Conservation (phyloP, 257 asterid genomes). For the Nicotiana benthamiana region DNA sequence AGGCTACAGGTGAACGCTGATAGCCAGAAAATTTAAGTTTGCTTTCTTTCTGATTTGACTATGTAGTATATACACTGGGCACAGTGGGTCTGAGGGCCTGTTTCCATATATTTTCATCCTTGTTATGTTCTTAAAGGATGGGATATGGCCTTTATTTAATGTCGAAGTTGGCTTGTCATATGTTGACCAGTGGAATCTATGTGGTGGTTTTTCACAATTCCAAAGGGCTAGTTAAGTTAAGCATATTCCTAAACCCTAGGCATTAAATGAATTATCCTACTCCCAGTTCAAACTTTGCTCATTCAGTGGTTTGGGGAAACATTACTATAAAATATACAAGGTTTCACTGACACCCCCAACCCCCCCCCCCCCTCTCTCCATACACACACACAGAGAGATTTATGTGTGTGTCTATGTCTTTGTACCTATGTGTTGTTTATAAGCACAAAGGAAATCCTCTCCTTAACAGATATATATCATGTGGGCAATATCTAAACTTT, state of each 20-base stretch:
- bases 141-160: neutral
- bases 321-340: neutral
- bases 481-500: neutral
- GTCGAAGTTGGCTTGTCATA: neutral
- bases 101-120: neutral
- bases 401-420: neutral
- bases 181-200: neutral
- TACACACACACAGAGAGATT: neutral
- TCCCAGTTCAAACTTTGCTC: neutral
- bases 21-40: neutral
- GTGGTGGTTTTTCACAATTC: neutral
- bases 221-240: neutral
- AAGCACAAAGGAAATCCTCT: neutral
- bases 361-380: neutral
- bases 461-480: neutral
- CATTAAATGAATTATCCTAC: neutral
- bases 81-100: neutral
- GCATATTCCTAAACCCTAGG: neutral
- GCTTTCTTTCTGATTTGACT: neutral
- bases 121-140: neutral
- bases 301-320: neutral
- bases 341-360: neutral
- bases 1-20: neutral
- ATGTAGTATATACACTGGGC: neutral
- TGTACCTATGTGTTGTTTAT: neutral